Evolutionary conservation across 305 asterid genomes (phyloP).

Genomic region (Fraxinus latifolia): DNA sequence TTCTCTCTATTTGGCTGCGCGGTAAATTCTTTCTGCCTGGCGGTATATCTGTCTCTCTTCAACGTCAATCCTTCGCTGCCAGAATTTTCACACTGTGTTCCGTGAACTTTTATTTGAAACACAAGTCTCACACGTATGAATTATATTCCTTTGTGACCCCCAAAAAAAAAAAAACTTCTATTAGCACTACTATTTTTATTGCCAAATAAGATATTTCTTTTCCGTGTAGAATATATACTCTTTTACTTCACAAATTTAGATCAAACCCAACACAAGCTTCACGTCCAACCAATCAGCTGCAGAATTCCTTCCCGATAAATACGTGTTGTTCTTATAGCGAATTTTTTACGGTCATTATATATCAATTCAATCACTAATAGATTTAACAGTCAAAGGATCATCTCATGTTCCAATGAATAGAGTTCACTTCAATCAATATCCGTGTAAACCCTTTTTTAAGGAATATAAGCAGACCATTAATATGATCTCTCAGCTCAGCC

Average conservation of each 20-base stretch:
- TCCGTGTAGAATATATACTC: background rate
- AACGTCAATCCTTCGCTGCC: background rate
- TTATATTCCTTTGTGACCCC: background rate
- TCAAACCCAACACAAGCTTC: background rate
- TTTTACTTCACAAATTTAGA: background rate
- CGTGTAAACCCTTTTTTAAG: background rate
- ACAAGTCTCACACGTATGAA: background rate
- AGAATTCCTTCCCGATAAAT: background rate
- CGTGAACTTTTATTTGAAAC: background rate
- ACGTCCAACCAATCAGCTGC: background rate
- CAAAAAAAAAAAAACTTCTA: background rate
- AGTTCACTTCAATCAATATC: background rate
- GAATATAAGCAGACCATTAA: background rate
- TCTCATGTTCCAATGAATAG: background rate
- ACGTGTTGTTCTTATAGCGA: too few species aligned
- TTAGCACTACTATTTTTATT: background rate
- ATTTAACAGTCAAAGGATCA: background rate
- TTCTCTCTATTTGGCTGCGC: background rate
- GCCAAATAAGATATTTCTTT: background rate
- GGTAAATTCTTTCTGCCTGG: background rate
- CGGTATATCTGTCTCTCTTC: background rate
- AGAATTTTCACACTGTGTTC: background rate
- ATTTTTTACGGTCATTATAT: background rate
- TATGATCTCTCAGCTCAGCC: background rate
- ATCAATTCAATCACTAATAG: background rate